Evolutionary conservation across 345 rosid genomes (phyloP), one percentile per base, ranked within the genome.

Genomic region (Hibiscus syriacus): DNA sequence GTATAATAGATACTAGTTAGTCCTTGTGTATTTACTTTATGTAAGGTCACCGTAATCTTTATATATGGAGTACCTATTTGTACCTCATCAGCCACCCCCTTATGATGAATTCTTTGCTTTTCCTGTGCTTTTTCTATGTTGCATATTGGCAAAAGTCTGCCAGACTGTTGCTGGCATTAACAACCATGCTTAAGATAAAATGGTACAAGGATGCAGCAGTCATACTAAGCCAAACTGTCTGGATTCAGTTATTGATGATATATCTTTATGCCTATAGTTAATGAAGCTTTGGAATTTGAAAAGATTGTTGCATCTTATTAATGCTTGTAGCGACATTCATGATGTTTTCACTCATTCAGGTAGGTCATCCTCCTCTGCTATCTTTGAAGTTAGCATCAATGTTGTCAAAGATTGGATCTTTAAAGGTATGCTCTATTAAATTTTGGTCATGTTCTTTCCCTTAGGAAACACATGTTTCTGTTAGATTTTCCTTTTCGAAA

Each of bases 301-400:
- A 34, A 5, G 53, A 13, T 74, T 22, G 23, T 32, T 46, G 20
- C 29, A 55, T 36, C 6, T 19, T 23, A 30, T 26, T 56, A 23
- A 56, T 67, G 12, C 16, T 30, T 30, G 38, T 48, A 0, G 6
- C 22, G 41, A 48, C 53, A 32, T 70, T 64, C 11, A 25, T 27
- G 34, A 64, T 64, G 66, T 38, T 71, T 29, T 52, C 61, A 14
- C 39, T 30, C 55, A 19, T 79, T 74, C 86, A 91, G 98, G 77
- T 70, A 45, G 68, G 66, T 72, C 77, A 76, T 80, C 79, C 72
- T 9, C 93, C 97, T 57, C 43, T 88, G 66, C 46, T 74, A 14
- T 76, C 89, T 45, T 73, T 88, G 78, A 88, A 78, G 77, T 80
- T 94, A 58, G 84, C 92, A 70, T 70, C 92, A 12, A 73, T 82